phyloP scores from a whole-genome alignment of 1,284 basidiomycete genomes.

The Rhodotorula sp. region DNA sequence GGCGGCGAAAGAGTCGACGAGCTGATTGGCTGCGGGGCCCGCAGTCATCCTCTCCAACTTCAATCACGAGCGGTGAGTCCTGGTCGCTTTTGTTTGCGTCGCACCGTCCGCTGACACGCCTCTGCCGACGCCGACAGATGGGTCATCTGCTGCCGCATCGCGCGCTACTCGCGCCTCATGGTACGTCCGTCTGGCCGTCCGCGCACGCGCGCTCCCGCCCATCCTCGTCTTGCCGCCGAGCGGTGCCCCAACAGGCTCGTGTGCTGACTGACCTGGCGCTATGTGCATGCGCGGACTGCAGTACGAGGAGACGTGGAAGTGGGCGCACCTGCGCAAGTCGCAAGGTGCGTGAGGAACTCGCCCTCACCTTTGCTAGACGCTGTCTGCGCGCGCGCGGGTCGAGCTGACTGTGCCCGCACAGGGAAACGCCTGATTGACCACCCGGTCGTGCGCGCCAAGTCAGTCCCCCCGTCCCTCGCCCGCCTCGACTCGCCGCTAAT shows the following conservation, averaged over 20 bases:
- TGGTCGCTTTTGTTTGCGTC: conserved; percentile 2
- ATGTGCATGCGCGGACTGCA: neutral
- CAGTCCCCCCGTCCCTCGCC: conserved; percentile 16
- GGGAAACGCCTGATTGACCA: conserved; percentile 50
- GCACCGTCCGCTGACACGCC: conserved; percentile 10
- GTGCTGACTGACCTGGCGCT: too few relatives aligned
- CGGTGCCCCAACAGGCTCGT: too few relatives aligned
- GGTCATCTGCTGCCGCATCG: conserved; percentile 53
- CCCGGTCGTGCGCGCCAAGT: conserved; percentile 50
- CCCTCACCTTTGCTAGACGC: neutral
- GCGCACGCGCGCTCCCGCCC: neutral
- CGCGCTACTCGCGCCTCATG: conserved; percentile 41
- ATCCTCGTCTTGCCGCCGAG: too few relatives aligned
- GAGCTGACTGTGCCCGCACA: conserved; percentile 12
- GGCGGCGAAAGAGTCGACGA: neutral
- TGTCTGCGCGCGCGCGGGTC: conserved; percentile 25
- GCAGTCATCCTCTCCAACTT: conserved; percentile 31
- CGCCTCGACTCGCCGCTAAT: neutral
- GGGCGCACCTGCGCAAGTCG: conserved; percentile 42
- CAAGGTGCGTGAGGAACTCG: conserved; percentile 45
- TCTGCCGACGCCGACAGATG: conserved; percentile 47
- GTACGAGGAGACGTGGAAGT: conserved; percentile 44
- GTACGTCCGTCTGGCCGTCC: neutral
- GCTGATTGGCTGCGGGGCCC: neutral
- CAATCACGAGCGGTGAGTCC: conserved; percentile 53